Evolutionary conservation across 2,329 filamentous ascomycete species (phyloP), one percentile per base, ranked within the genome.

Genomic region (Pestalotiopsis sp.): DNA sequence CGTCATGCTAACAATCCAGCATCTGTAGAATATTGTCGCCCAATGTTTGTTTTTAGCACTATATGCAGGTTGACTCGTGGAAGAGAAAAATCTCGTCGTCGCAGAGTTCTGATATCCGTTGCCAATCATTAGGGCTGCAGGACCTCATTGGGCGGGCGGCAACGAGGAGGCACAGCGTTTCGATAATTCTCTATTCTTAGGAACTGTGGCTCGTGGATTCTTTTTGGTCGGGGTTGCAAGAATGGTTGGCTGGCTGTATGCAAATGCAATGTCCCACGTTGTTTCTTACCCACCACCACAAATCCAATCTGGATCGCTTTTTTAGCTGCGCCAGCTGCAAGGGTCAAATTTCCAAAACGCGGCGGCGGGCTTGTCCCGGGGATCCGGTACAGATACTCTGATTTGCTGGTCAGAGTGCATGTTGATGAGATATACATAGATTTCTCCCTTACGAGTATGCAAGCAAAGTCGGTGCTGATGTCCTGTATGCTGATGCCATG

Each of bases 131-230:
- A 36, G 6, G 57, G 31, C 45, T n/a, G 7, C 17, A n/a, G 49
- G 13, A 64, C 20, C 12, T 60, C n/a, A 45, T 64, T 67, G 68
- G 66, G 64, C 60, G 23, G 13, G 68, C 67, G 60, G 45, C 45
- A 52, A 52, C 41, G 41, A 66, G 27, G 70, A 66, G 70, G 67
- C 64, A 71, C 70, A 60, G 68, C 68, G 57, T 66, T 68, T 67
- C 58, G 57, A 64, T 65, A 68, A 68, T 60, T 58, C 57, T 52
- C 70, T 71, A 70, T 71, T 71, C 63, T 68, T 70, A 66, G 68
- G 68, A 52, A 7, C 45, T 52, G 45, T 52, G 17, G 45, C 45
- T 52, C 45, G n/a, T 52, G 45, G 45, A n/a, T 52, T 45, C 64
- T 68, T 41, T 57, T 36, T 36, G 31, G 31, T 36, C 31, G 31